Evolutionary conservation across 371 early-diverging fungal species (phyloP), one percentile per base, ranked within the genome.

Genomic region (Entomophthora muscae): DNA sequence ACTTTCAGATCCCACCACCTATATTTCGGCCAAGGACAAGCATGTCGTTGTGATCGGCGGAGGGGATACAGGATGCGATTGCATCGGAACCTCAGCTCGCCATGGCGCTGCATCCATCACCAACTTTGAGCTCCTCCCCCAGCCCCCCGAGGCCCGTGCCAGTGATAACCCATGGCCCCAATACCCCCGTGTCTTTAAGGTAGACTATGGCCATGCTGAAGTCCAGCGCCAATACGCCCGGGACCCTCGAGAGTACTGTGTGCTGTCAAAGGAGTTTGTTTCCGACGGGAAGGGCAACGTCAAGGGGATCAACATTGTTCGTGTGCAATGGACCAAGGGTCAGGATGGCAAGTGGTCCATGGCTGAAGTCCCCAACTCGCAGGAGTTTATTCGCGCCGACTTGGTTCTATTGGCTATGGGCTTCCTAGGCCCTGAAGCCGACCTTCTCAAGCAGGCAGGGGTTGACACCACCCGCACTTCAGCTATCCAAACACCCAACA

Each of bases 1-100:
- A 26, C 70, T 91, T 21, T 70, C 73, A 63, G 85, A 91, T 70
- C 83, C 79, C 22, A 68, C 65, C 55, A 71, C 77, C 28, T 89
- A 90, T 69, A 71, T 97, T 61, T 80, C 76, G 64, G 94, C 93
- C 32, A 88, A 90, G 71, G 94, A 83, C 73, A 93, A 92, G 78
- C 76, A 89, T 63, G 98, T 97, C 0, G 76, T 97, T 66, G 93
- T 97, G 22, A 94, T 97, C 77, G 98, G 98, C 74, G 98, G 93
- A 68, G 98, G 98, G 65, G 98, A 95, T 71, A 97, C 98, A 13
- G 95, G 93, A 68, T 90, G 86, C 67, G 98, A 97, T 69, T 95
- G 95, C 74, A 90, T 93, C 60, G 98, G 86, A 62, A 95, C 98
- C 13, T 83, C 94, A 17, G 73, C 92, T 24, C 88, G 96, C 63